Evolutionary conservation across 2,329 filamentous ascomycete genomes (phyloP).

Genomic region (Fusarium sp.): DNA sequence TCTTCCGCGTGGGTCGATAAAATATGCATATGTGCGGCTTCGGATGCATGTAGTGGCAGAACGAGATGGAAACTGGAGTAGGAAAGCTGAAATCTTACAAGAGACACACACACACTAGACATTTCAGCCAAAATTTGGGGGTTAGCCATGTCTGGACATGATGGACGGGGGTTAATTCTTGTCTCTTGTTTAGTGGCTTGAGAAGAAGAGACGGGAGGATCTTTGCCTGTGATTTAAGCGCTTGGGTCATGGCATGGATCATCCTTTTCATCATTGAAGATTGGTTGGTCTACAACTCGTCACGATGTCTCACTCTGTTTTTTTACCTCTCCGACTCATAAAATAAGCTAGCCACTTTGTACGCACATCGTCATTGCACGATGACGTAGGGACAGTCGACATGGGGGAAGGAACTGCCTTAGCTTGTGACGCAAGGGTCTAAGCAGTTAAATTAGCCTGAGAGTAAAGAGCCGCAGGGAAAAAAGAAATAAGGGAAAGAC

Average conservation of each 20-base stretch:
- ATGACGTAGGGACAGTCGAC: slow-evolving; percentile 26
- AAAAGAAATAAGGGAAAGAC: neutral
- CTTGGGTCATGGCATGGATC: slow-evolving; percentile 26
- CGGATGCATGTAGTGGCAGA: neutral
- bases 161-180: slow-evolving; percentile 14
- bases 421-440: slow-evolving; percentile 25
- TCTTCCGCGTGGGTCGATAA: slow-evolving; percentile 3
- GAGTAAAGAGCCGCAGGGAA: slow-evolving; percentile 7
- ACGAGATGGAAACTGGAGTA: slow-evolving; percentile 4
- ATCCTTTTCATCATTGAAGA: neutral
- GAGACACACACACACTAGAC: neutral
- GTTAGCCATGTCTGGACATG: slow-evolving; percentile 28
- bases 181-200: slow-evolving; percentile 11
- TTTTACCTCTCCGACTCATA: neutral
- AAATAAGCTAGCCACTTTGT: slow-evolving; percentile 7
- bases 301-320: slow-evolving; percentile 20
- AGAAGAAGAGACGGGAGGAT: neutral
- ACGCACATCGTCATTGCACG: slow-evolving; percentile 26
- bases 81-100: slow-evolving; percentile 19
- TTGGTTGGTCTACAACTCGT: slow-evolving; percentile 16
- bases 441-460: slow-evolving; percentile 9
- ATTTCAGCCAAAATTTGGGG: slow-evolving; percentile 14
- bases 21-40: slow-evolving; percentile 17
- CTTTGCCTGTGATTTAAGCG: slow-evolving; percentile 6
- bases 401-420: slow-evolving; percentile 13